These are phyloP conservation scores for Leccinum subgranulosum DNA, from an alignment of 768 basidiomycete genomes.

Conservation along the genomic window DNA sequence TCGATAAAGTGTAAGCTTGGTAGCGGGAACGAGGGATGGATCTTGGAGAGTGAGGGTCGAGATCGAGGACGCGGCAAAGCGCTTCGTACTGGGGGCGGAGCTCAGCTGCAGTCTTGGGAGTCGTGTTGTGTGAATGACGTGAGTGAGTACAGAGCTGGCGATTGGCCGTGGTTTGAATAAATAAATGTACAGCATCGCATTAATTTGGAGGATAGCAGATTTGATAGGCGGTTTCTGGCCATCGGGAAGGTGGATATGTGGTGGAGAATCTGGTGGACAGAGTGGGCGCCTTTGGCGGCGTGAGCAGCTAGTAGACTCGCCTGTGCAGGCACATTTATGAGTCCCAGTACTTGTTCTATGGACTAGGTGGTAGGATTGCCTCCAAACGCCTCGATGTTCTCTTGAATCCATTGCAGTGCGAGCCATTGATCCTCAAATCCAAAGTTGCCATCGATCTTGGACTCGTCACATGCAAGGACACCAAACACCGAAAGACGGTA, in stretches of 20 bases:
- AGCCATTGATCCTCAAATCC: constrained; percentile 86
- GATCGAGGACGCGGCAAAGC: constrained; percentile 51
- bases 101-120: constrained; percentile 59
- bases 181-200: constrained; percentile 59
- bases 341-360: not conserved
- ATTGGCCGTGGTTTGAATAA: not conserved
- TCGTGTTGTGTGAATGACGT: constrained; percentile 33
- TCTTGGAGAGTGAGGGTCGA: constrained; percentile 59
- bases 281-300: constrained; percentile 55
- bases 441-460: constrained; percentile 66
- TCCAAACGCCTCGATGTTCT: constrained; percentile 67
- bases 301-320: not conserved
- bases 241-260: constrained; percentile 57
- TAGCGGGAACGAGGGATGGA: constrained; percentile 44
- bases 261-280: constrained; percentile 72
- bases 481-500: constrained; percentile 77
- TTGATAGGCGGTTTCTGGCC: constrained; percentile 59
- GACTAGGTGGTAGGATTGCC: constrained; percentile 35
- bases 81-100: constrained; percentile 61
- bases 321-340: constrained; percentile 32
- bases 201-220: constrained; percentile 68
- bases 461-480: constrained; percentile 65
- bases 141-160: not conserved
- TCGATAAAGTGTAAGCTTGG: constrained; percentile 57
- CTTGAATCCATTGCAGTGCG: constrained; percentile 67